Base-by-base conservation (phyloP, 805 yeast species). In the Maudiozyma barnettii region DNA sequence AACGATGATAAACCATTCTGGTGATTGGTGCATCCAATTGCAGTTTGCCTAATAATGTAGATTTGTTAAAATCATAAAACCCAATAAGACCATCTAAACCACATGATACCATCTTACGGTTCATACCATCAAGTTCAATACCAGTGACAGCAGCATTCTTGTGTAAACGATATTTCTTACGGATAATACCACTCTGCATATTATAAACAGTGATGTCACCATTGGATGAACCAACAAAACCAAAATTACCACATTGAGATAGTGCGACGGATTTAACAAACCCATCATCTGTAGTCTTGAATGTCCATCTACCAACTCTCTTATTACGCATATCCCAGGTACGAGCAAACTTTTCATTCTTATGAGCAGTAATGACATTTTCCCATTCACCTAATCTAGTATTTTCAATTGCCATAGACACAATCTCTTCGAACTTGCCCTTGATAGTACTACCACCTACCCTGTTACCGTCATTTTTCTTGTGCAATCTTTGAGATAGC, bases 171-270 rank as follows among this genome's bases (percentile, higher is more conserved):
- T 84, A 81, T 56, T 75, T 76, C 57, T 83, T 82, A 54, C 97
- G 75, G 43, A 81, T 64, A 18, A 77, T 66, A n/a, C 99, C 99
- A 60, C 95, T 85, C 66, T 93, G 99, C 61, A 93, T 68, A 63
- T 93, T 93, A 65, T 82, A 90, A 10, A 82, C 88, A 29, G 84
- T 88, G 51, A 93, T 81, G 13, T 84, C 81, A 52, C 99, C 99
- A 39, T 69, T 65, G 2, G 90, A 75, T 2, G 97, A 88, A 12
- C 98, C 99, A 19, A 95, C 83, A 37, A 91, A 68, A 1, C 85
- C 96, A 65, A 95, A 93, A 64, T 95, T 95, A 36, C 99, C 99
- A 74, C 99, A 93, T 48, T 81, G 84, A 0, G 97, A 85, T 20
- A 91, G 77, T 18, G 84, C 75, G 8, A 88, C 91, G 29, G 84